Evolutionary conservation across 495 filamentous ascomycete genomes (phyloP), one percentile per base, ranked within the genome.

Genomic region (Daldinia caldariorum): DNA sequence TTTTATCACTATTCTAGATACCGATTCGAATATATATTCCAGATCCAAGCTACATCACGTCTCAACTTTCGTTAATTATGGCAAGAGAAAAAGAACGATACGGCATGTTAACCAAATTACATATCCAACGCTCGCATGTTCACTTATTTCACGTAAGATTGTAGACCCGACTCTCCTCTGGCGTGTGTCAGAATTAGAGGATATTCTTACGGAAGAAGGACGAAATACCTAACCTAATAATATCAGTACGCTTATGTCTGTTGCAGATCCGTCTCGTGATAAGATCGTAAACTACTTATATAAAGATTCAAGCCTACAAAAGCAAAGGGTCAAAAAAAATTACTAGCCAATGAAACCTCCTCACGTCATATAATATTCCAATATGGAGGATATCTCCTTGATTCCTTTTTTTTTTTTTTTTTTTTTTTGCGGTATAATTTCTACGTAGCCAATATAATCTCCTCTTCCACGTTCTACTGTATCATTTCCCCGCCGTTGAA

Each of bases 401-500:
- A 16, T 47, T 6, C 18, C 43, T 8, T n/a, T n/a, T n/a, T n/a
- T n/a, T n/a, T n/a, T n/a, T n/a, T n/a, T n/a, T n/a, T n/a, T n/a
- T n/a, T n/a, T 47, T 47, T 6, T 45, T 8, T 3, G 20, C 43
- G 43, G 16, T 47, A 47, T 18, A 47, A 22, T 47, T 47, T 22
- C 43, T 47, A 47, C 43, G 43, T 22, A 47, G 22, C 20, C 3
- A 47, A 22, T 12, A 47, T 16, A 47, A 20, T 20, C 20, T 20
- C 20, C 8, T 47, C 43, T 20, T 53, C 9, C 2, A 26, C 26
- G 26, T 26, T 32, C 49, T 32, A 31, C 13, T 16, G 49, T 32
- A 53, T 53, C 43, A 53, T 53, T 53, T 22, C 49, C 49, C 22
- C 29, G 6, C 39, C 49, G 26, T n/a, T 53, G 20, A 56, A 56